Conservation (phyloP, 1,284 basidiomycete species). For the Ustilago loliicola region DNA sequence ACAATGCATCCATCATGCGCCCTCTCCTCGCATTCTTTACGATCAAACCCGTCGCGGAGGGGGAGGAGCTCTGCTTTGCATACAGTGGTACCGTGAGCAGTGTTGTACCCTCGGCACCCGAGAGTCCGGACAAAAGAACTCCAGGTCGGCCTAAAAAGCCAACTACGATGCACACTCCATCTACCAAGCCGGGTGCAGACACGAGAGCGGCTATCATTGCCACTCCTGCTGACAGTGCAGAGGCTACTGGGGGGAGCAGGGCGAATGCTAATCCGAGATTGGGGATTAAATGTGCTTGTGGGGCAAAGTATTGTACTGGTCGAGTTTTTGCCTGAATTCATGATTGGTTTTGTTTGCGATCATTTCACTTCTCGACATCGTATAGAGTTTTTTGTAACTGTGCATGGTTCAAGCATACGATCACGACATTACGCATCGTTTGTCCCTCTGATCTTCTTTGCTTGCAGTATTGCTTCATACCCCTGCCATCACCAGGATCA, state of each 20-base stretch:
- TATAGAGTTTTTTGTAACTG: no score
- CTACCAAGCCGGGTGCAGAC: conserved; percentile 17
- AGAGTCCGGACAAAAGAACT: neutral
- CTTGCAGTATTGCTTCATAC: no score
- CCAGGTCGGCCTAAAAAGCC: conserved; percentile 7
- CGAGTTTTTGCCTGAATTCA: conserved; percentile 25
- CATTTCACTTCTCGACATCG: no score
- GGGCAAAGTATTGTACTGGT: conserved; percentile 31
- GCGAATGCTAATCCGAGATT: neutral
- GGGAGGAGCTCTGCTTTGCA: conserved; percentile 73
- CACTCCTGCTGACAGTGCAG: conserved; percentile 8
- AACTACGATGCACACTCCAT: conserved; percentile 20
- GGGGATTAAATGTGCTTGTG: conserved; percentile 27
- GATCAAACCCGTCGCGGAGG: conserved; percentile 75
- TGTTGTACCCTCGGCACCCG: neutral
- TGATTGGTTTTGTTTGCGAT: no score
- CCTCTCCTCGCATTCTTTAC: conserved; percentile 80
- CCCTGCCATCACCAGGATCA: no score
- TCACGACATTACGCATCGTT: no score
- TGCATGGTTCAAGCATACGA: no score
- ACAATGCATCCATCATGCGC: conserved; percentile 75
- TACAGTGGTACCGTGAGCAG: conserved; percentile 21
- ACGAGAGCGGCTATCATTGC: conserved; percentile 19
- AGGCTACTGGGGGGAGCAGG: neutral
- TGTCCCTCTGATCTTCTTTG: no score